phyloP scores from a whole-genome alignment of 78 protist genomes.

The Planoprotostelium fungivorum region DNA sequence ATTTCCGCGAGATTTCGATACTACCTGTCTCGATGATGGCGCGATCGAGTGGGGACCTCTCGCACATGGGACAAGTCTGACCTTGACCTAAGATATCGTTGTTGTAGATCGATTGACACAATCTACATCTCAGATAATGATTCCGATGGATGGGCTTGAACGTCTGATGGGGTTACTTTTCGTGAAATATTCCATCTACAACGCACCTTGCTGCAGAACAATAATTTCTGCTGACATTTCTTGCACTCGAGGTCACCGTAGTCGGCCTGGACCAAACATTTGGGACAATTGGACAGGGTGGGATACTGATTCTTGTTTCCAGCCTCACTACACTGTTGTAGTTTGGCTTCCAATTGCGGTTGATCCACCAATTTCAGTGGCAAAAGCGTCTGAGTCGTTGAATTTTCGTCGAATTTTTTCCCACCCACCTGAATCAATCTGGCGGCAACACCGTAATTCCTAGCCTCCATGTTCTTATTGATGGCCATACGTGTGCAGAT shows the following conservation, averaged over 20 bases:
- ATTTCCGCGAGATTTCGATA: too few species aligned
- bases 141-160: background rate
- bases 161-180: background rate
- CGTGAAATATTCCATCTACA: background rate
- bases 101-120: background rate
- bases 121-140: background rate
- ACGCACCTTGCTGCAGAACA: background rate
- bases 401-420: too few species aligned
- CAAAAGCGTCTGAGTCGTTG: background rate
- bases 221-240: background rate
- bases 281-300: background rate
- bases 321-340: background rate
- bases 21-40: background rate
- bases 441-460: slow-evolving; percentile 26
- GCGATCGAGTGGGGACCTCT: background rate
- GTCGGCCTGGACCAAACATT: background rate
- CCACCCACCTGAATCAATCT: background rate
- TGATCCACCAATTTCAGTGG: background rate
- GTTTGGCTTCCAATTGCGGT: background rate
- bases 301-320: background rate
- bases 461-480: slow-evolving; percentile 14
- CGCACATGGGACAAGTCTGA: background rate
- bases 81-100: background rate
- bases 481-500: slow-evolving; percentile 52
- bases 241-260: background rate